Percentiles rank a stretch among this genome's conserved stretches.
These are phyloP conservation scores for Plenodomus biglobosus DNA, from an alignment of 2,329 filamentous ascomycete species.

Conservation along the genomic window DNA sequence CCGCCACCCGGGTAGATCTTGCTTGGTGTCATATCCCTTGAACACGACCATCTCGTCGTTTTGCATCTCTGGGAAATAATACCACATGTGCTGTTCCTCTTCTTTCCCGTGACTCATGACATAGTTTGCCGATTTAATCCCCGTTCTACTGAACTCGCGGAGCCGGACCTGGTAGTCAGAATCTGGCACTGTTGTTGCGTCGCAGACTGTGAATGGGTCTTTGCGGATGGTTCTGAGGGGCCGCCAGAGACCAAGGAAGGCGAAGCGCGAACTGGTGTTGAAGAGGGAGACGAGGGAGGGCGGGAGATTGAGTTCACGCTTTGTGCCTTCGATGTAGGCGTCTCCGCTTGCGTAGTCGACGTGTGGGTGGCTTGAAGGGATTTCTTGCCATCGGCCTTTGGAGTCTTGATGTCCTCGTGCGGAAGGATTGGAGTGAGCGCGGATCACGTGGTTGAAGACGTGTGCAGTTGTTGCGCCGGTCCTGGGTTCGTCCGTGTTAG, in stretches of 20 bases:
- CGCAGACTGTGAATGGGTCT: constrained; percentile 33
- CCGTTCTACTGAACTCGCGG: constrained; percentile 20
- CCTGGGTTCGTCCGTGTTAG: not conserved
- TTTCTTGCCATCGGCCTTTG: constrained; percentile 46
- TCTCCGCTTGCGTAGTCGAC: constrained; percentile 22
- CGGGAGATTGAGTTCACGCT: constrained; percentile 19
- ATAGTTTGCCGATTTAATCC: constrained; percentile 17
- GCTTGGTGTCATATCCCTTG: constrained; percentile 28
- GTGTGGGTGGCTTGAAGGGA: constrained; percentile 23
- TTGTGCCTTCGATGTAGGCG: constrained; percentile 13
- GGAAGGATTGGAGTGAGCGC: constrained; percentile 50
- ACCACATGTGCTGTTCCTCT: constrained; percentile 27
- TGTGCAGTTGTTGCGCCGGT: constrained; percentile 18
- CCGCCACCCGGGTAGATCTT: constrained; percentile 19
- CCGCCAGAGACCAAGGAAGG: constrained; percentile 36
- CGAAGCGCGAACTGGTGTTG: constrained; percentile 17
- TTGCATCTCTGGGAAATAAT: constrained; percentile 28
- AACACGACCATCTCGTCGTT: constrained; percentile 29
- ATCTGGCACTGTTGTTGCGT: constrained; percentile 19
- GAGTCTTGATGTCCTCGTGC: constrained; percentile 49
- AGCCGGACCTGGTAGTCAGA: constrained; percentile 19
- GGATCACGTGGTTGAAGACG: constrained; percentile 46
- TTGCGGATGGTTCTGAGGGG: constrained; percentile 24
- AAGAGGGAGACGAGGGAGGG: constrained; percentile 7
- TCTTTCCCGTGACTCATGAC: constrained; percentile 16